These are phyloP conservation scores for Candida oleophila DNA, from an alignment of 805 yeast species.

Conservation along the genomic window DNA sequence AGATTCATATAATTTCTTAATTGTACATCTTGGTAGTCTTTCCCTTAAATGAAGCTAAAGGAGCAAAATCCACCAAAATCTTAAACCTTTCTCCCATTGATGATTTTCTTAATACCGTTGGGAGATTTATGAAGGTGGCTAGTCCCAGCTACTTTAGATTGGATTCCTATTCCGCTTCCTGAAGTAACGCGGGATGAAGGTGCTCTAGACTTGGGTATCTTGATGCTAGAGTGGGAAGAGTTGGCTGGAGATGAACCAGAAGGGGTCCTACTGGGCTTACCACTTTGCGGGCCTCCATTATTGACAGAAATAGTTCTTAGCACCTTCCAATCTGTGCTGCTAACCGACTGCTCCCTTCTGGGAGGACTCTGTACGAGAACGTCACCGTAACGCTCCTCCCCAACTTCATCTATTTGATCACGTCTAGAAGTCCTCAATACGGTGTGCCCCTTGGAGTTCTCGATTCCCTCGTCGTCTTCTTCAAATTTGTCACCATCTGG, in stretches of 20 bases:
- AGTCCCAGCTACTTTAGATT: slow-evolving; percentile 1
- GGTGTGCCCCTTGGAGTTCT: neutral
- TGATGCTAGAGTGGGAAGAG: slow-evolving; percentile 3
- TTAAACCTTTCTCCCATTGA: slow-evolving; percentile 1
- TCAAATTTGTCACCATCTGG: neutral
- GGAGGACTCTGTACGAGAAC: slow-evolving; percentile 18
- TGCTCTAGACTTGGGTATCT: slow-evolving; percentile 4
- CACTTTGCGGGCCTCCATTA: slow-evolving; percentile 23
- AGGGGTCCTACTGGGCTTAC: neutral
- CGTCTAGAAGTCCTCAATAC: slow-evolving; percentile 14
- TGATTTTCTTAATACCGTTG: slow-evolving; percentile 2
- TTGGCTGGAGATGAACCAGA: neutral
- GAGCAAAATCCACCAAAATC: too few species aligned
- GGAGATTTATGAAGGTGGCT: slow-evolving; percentile 4
- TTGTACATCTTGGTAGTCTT: too few species aligned
- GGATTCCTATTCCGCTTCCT: neutral
- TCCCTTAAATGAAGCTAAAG: too few species aligned
- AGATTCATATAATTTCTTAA: too few species aligned
- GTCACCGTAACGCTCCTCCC: slow-evolving; percentile 7
- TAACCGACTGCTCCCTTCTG: slow-evolving; percentile 17
- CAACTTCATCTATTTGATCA: neutral
- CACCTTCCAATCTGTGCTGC: slow-evolving; percentile 34
- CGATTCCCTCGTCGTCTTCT: neutral
- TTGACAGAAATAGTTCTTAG: slow-evolving; percentile 38
- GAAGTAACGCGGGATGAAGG: slow-evolving; percentile 1